Percentiles rank a stretch among this genome's conserved stretches.
Conservation (phyloP, 139 green algal genomes). For the Tetraselmis striata region DNA sequence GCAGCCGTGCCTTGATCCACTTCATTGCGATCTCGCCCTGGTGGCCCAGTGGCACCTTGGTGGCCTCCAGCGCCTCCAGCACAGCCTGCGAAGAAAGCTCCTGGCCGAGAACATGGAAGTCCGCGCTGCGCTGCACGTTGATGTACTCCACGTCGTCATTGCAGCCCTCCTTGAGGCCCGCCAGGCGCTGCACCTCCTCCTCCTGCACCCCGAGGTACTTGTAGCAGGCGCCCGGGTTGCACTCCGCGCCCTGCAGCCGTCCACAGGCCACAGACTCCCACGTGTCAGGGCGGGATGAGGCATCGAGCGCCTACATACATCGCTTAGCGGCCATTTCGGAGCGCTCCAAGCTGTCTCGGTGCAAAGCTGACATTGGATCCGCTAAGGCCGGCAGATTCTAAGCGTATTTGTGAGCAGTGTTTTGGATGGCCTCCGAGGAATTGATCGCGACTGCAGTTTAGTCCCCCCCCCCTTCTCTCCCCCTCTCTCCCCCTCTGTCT, state of each 20-base stretch:
- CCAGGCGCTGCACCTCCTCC: constrained; percentile 49
- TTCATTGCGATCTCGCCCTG: constrained; percentile 21
- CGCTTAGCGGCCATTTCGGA: too few species aligned
- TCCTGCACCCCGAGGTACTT: constrained; percentile 47
- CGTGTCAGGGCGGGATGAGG: too few species aligned
- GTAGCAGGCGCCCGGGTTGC: constrained; percentile 67
- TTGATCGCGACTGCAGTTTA: too few species aligned
- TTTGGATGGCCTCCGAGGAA: too few species aligned
- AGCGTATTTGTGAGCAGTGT: too few species aligned
- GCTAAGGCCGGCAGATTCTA: too few species aligned
- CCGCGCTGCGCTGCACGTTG: constrained; percentile 32
- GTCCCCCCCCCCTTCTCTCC: too few species aligned
- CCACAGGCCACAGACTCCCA: too few species aligned
- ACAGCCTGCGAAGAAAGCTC: background rate
- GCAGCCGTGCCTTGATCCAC: constrained; percentile 39
- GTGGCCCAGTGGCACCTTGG: constrained; percentile 22
- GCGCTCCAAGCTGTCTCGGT: too few species aligned
- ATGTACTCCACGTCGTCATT: constrained; percentile 66
- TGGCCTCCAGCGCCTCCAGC: constrained; percentile 21
- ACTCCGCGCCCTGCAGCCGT: constrained; percentile 31
- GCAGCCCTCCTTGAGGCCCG: constrained; percentile 61
- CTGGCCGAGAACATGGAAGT: background rate
- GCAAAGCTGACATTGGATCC: too few species aligned
- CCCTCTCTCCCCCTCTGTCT: too few species aligned
- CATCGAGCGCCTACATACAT: too few species aligned